These are phyloP conservation scores for Pseudisothecium myosuroides DNA, from an alignment of 225 moss, liverwort and hornwort species.

Conservation along the genomic window DNA sequence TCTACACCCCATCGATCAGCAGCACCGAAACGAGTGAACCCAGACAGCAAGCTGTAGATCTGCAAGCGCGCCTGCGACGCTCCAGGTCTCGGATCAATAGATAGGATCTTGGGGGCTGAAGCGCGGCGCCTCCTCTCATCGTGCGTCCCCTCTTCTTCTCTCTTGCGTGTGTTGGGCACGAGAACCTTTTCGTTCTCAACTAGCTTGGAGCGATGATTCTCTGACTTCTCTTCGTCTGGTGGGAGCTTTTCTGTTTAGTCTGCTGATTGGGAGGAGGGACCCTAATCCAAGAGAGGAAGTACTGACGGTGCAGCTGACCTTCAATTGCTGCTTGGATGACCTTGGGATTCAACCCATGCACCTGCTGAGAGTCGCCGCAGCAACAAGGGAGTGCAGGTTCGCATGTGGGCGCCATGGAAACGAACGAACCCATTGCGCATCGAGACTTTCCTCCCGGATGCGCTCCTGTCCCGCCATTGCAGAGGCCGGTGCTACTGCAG, in stretches of 20 bases:
- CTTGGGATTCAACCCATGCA: not conserved
- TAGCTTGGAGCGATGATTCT: not conserved
- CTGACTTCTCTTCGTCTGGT: not conserved
- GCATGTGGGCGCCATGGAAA: not conserved
- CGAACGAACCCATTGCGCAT: not conserved
- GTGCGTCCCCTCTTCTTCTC: not conserved
- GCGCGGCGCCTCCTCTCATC: not conserved
- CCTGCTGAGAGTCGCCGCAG: not conserved
- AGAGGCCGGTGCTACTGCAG: not conserved
- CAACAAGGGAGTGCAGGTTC: not conserved
- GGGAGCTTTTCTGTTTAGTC: not conserved
- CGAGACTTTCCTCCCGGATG: slow-evolving; percentile 24
- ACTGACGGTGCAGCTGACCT: not conserved
- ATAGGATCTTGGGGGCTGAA: not conserved
- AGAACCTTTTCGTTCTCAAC: not conserved
- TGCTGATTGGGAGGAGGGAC: not conserved
- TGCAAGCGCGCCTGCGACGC: not conserved
- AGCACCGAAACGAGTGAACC: not conserved
- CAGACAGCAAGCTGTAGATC: not conserved
- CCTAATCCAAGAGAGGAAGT: not conserved
- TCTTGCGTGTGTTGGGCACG: not conserved
- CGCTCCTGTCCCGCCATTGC: not conserved
- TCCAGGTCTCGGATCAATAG: not conserved
- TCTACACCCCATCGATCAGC: not conserved
- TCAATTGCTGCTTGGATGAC: not conserved